Evolutionary conservation across 2,329 filamentous ascomycete genomes (phyloP).

Genomic region (Sporothrix dimorphospora): DNA sequence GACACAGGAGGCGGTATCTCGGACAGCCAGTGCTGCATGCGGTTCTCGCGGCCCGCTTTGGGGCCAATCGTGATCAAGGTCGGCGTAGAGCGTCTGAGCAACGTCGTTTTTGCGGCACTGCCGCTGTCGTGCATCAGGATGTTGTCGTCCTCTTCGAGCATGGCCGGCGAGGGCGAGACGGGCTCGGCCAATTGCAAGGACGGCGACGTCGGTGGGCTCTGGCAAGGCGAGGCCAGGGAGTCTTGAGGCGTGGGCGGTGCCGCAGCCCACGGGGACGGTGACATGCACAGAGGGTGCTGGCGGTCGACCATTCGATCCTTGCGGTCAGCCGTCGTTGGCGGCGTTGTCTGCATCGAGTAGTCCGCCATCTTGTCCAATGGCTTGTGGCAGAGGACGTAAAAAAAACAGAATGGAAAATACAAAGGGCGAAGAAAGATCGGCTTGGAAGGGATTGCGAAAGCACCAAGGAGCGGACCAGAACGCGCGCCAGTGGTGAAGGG

Average conservation of each 20-base stretch:
- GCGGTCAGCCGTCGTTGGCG: constrained; percentile 33
- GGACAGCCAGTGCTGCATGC: constrained; percentile 34
- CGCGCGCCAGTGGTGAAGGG: constrained; percentile 5
- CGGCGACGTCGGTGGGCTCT: constrained; percentile 13
- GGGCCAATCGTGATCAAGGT: constrained; percentile 19
- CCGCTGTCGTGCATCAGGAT: constrained; percentile 10
- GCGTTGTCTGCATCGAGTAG: constrained; percentile 16
- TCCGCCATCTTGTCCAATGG: neutral
- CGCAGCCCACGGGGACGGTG: constrained; percentile 40
- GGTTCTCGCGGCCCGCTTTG: constrained; percentile 21
- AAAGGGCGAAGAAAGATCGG: neutral
- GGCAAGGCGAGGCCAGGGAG: constrained; percentile 22
- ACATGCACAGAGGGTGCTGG: constrained; percentile 36
- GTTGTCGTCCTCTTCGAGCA: constrained; percentile 16
- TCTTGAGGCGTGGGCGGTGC: constrained; percentile 37
- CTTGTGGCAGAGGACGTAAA: neutral
- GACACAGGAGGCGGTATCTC: constrained; percentile 32
- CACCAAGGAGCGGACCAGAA: neutral
- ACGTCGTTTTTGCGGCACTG: constrained; percentile 12
- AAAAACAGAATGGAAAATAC: neutral
- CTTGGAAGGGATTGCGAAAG: neutral
- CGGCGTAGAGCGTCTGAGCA: constrained; percentile 13
- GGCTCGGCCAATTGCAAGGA: constrained; percentile 8
- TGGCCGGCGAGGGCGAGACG: neutral
- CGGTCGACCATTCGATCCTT: constrained; percentile 40